Percentiles rank a stretch among this genome's conserved stretches.
Evolutionary conservation across 768 basidiomycete genomes (phyloP).

Genomic region (Trametes elegans): DNA sequence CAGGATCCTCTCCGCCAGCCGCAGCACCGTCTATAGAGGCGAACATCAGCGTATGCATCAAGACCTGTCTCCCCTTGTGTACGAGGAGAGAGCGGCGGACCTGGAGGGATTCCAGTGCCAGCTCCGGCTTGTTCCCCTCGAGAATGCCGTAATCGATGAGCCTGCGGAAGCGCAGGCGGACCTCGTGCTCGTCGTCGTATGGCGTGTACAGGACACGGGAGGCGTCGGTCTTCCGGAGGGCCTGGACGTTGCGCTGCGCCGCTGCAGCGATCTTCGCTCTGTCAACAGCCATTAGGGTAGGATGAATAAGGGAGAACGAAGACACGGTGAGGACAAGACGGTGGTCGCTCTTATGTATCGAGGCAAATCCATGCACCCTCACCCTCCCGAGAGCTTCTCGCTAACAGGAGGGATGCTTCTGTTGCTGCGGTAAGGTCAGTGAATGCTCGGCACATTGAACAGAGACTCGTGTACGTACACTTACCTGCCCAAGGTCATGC

Average conservation of each 20-base stretch:
- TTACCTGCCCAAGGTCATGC: no score
- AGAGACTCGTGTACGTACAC: no score
- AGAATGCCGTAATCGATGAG: constrained; percentile 1
- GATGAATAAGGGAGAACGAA: not conserved
- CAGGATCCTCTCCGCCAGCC: constrained; percentile 65
- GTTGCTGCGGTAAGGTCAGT: no score
- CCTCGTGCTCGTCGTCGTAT: constrained; percentile 3
- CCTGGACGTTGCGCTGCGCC: not conserved
- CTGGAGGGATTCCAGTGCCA: constrained; percentile 4
- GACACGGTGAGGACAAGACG: no score
- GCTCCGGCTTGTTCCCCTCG: not conserved
- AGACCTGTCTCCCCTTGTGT: not conserved
- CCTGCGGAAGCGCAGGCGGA: constrained; percentile 7
- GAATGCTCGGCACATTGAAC: no score
- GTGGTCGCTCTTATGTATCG: no score
- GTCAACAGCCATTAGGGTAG: not conserved
- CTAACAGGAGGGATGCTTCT: no score
- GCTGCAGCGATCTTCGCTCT: not conserved
- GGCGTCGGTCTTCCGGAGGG: not conserved
- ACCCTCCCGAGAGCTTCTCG: no score
- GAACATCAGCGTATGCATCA: not conserved
- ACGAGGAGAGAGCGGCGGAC: not conserved
- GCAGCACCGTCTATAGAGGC: constrained; percentile 51
- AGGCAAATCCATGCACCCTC: no score
- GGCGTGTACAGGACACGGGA: constrained; percentile 2